Evolutionary conservation across 2,329 filamentous ascomycete species (phyloP), one percentile per base, ranked within the genome.

Genomic region (Periconia digitata): DNA sequence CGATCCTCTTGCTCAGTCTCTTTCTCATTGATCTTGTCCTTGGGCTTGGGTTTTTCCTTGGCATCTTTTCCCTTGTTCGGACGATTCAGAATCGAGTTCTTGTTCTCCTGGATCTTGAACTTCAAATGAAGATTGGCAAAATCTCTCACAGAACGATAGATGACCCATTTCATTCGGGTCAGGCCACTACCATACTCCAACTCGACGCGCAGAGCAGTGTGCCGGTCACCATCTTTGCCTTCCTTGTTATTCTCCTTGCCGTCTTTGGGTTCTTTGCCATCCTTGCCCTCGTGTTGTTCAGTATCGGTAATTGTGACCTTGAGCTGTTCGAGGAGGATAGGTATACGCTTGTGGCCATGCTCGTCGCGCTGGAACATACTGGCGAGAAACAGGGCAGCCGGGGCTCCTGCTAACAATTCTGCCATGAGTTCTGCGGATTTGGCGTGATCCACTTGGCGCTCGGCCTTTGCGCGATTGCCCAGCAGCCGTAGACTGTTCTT

Each of bases 311-410:
- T 88, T 48, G 82, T 85, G 50, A 99, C 80, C 70, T 95, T 96
- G 50, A 99, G 80, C 74, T 99, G 94, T 71, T 99, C 94, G 6
- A 99, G 80, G 3, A 99, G 82, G 44, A 99, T 91, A 0, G 94
- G 94, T 48, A 99, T 96, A 50, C 92, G 85, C 73, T 90, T 94
- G 72, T 95, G 94, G 41, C 92, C 91, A 62, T 96, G 90, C 72
- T 99, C 94, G 61, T 99, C 94, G 48, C 94, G 83, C 73, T 97
- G 94, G 61, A 97, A 94, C 89, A 97, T 96, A 66, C 92, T 96
- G 7, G 94, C 94, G 44, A 99, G 77, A 72, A 99, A 95, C 49
- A 99, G 77, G 17, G 92, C 94, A 20, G 94, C 94, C 3, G 94
- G 94, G 1, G 92, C 90, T 45, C 91, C 94, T 37, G 94, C 95